Conservation (phyloP, 208 protist species). For the Endotrypanum monterogeii region DNA sequence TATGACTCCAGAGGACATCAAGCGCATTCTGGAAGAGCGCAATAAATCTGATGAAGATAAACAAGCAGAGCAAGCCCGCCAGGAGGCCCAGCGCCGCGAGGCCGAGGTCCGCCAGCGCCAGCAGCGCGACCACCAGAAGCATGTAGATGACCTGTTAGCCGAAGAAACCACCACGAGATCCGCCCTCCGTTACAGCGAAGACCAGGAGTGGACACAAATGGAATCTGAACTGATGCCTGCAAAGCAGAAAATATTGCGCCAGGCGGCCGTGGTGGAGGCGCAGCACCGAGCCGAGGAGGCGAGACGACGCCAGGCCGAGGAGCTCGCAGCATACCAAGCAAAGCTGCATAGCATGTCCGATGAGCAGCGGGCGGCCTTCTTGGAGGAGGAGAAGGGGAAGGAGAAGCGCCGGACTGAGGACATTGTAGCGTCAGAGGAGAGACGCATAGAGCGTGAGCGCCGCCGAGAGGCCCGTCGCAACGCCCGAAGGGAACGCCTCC, state of each 20-base stretch:
- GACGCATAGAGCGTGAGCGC: slow-evolving; percentile 25
- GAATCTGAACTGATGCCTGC: slow-evolving; percentile 29
- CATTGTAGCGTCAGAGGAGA: slow-evolving; percentile 34
- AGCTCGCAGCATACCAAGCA: slow-evolving; percentile 52
- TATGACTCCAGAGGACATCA: slow-evolving; percentile 74
- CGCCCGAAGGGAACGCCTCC: slow-evolving; percentile 37
- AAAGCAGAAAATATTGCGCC: slow-evolving; percentile 37
- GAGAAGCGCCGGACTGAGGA: slow-evolving; percentile 41
- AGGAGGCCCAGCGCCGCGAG: slow-evolving; percentile 34
- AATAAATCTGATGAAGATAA: slow-evolving; percentile 65
- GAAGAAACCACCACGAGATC: slow-evolving; percentile 33
- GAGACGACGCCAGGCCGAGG: slow-evolving; percentile 39
- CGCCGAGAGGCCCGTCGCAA: slow-evolving; percentile 44
- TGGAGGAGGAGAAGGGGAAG: slow-evolving; percentile 42
- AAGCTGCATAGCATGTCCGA: slow-evolving; percentile 41
- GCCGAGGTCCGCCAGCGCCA: slow-evolving; percentile 40
- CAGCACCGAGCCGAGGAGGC: slow-evolving; percentile 44
- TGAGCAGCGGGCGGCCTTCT: slow-evolving; percentile 53
- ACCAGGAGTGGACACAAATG: slow-evolving; percentile 33
- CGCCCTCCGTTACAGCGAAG: slow-evolving; percentile 41
- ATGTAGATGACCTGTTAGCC: slow-evolving; percentile 25
- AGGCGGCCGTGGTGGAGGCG: slow-evolving; percentile 27
- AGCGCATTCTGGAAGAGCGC: slow-evolving; percentile 67
- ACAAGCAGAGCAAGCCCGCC: slow-evolving; percentile 40
- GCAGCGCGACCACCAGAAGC: slow-evolving; percentile 40